Evolutionary conservation across 495 filamentous ascomycete species (phyloP).

Genomic region (Aspergillus incahuasiensis): DNA sequence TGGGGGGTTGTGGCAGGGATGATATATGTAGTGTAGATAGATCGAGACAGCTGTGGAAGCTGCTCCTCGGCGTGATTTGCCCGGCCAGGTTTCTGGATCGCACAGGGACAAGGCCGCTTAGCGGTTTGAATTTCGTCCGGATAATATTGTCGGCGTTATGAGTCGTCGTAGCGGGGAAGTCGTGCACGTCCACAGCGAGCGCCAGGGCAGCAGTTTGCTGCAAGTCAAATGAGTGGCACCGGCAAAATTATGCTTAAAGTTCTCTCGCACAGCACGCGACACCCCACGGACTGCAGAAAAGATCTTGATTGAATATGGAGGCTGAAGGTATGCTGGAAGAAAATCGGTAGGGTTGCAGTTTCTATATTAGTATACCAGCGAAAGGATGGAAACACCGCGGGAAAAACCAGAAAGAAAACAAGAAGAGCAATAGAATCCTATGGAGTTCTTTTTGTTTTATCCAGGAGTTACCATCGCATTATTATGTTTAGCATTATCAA

Average conservation of each 20-base stretch:
- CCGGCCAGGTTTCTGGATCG: constrained; percentile 43
- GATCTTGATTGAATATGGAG: not conserved
- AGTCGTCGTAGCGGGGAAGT: constrained; percentile 1
- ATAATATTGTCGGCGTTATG: constrained; percentile 1
- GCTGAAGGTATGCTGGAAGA: not conserved
- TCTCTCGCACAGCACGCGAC: constrained; percentile 3
- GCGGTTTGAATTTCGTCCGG: constrained; percentile 1
- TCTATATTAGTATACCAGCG: not conserved
- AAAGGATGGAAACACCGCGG: not conserved
- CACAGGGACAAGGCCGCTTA: constrained; percentile 21
- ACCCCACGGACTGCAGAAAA: not conserved
- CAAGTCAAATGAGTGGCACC: not conserved
- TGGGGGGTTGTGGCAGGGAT: constrained; percentile 25
- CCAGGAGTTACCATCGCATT: not conserved
- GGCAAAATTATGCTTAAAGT: constrained; percentile 4
- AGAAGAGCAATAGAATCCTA: not conserved
- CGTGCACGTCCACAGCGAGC: constrained; percentile 1
- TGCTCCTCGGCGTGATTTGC: constrained; percentile 42
- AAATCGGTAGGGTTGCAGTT: not conserved
- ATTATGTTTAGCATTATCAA: constrained; percentile 3
- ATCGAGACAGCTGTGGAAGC: constrained; percentile 51
- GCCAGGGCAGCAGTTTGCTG: constrained; percentile 4
- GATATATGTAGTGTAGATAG: constrained; percentile 44
- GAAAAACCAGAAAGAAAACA: not conserved
- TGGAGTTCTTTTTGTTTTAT: too few species aligned